A percentile compares a stretch with the other conserved stretches of the same genome.
phyloP scores from a whole-genome alignment of 108 stramenopile genomes.

The Skeletonema grethae region DNA sequence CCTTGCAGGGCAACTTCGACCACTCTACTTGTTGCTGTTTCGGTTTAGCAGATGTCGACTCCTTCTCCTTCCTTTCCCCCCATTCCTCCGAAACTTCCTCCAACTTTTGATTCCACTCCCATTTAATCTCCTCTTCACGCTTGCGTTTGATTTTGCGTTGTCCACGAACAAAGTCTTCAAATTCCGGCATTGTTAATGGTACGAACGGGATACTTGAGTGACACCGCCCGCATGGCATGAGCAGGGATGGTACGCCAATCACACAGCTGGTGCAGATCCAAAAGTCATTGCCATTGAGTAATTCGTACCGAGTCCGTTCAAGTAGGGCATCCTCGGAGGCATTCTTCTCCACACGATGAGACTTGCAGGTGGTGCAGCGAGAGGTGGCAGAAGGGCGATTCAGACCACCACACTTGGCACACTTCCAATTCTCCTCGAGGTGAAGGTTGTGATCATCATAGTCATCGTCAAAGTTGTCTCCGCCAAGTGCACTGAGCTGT shows the following conservation, averaged over 20 bases:
- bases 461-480: neutral
- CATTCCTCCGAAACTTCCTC: neutral
- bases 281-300: constrained; percentile 38
- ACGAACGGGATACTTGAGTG: constrained; percentile 19
- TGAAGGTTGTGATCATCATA: neutral
- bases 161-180: constrained; percentile 34
- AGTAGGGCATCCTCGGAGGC: constrained; percentile 19
- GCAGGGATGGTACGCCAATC: constrained; percentile 27
- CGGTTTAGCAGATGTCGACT: neutral
- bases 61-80: neutral
- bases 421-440: constrained; percentile 14
- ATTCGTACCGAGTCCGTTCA: constrained; percentile 25
- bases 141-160: constrained; percentile 11
- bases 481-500: neutral
- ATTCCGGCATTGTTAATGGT: constrained; percentile 33
- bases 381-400: constrained; percentile 4
- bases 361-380: constrained; percentile 13
- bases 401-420: constrained; percentile 8
- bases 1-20: constrained; percentile 5
- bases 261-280: constrained; percentile 44
- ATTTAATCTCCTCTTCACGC: constrained; percentile 7
- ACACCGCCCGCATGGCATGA: constrained; percentile 22
- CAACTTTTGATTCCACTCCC: constrained; percentile 1
- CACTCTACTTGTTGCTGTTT: neutral
- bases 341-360: neutral